Conservation (phyloP, 768 basidiomycete genomes). For the Agaricus blazei region DNA sequence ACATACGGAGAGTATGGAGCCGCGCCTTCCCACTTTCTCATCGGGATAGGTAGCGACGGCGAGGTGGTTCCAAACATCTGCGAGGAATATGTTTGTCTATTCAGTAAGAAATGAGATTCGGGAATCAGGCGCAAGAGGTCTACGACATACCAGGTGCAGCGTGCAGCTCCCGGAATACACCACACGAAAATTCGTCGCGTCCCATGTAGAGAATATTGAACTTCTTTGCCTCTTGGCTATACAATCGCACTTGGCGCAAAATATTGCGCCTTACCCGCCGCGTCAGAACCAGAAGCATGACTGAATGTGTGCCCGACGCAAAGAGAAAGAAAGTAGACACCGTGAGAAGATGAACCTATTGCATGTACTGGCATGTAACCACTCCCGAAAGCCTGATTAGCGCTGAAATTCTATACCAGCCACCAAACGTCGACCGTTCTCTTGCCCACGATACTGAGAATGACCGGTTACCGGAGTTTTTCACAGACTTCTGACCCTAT, state of each 20-base stretch:
- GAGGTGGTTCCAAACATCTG: slow-evolving; percentile 77
- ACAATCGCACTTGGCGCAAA: neutral
- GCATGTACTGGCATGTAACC: no score
- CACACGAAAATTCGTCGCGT: slow-evolving; percentile 83
- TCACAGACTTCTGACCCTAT: no score
- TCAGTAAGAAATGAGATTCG: slow-evolving; percentile 9
- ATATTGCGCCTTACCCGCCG: neutral
- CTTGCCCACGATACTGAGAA: no score
- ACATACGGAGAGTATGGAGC: slow-evolving; percentile 55
- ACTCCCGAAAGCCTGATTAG: no score
- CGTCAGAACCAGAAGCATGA: neutral
- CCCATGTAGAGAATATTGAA: slow-evolving; percentile 87
- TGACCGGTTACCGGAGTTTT: no score
- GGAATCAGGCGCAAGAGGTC: neutral
- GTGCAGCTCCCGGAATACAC: slow-evolving; percentile 60
- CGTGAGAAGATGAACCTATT: neutral
- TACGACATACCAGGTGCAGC: slow-evolving; percentile 48
- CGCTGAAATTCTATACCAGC: no score
- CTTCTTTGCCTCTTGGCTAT: slow-evolving; percentile 5
- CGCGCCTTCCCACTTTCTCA: slow-evolving; percentile 54
- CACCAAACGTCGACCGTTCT: no score
- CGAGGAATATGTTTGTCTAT: slow-evolving; percentile 9
- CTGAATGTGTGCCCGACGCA: neutral
- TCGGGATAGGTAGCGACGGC: slow-evolving; percentile 72
- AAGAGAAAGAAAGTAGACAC: neutral